Base-by-base conservation (phyloP, 1,284 basidiomycete genomes). In the Ustilago vetiveriae region DNA sequence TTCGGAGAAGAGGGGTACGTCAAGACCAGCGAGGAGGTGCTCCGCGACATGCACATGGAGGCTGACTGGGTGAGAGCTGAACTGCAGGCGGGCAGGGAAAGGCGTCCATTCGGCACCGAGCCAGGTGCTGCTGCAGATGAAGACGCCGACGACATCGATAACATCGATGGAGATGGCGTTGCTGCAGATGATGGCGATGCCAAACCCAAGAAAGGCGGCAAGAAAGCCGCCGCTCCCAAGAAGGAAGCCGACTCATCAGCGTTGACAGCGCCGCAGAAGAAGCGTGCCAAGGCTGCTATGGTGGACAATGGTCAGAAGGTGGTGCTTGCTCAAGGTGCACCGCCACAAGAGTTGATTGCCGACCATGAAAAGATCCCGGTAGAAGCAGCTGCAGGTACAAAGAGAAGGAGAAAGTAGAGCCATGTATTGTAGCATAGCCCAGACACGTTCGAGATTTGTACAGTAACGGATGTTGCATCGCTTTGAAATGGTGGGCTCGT, bases 1-100 rank as follows among this genome's bases (percentile, higher is more conserved):
- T 76, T 73, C 27, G 80, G 77, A 39, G 73, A 63, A 40, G 74
- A 71, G 16, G 62, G 45, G 21, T 76, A 32, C 36, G 66, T 70
- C 24, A 70, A 70, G 38, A 76, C 76, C 50, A 71, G 67, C 37
- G 69, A 74, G 54, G 78, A 77, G 39, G 60, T 74, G 53, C 38
- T 74, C 22, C 54, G 52, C 36, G 72, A 76, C 33, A 74, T 76
- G 69, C 47, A 68, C 38, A 48, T 50, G 45, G 65, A 74, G 43
- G 70, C 75, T 11, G 73, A 71, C 10, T 65, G 59, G 63, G 63
- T 76, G 9, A 46, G 75, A 0, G 58, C 51, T 3, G 75, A 76
- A 43, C 50, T 76, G 19, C 40, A 27, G n/a, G 60, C 58, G 2
- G 69, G 69, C 2, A 36, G 65, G 9, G 60, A 68, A 35, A 38